phyloP scores from a whole-genome alignment of 1,284 basidiomycete genomes.

The Apiotrichum mycotoxinovorans region DNA sequence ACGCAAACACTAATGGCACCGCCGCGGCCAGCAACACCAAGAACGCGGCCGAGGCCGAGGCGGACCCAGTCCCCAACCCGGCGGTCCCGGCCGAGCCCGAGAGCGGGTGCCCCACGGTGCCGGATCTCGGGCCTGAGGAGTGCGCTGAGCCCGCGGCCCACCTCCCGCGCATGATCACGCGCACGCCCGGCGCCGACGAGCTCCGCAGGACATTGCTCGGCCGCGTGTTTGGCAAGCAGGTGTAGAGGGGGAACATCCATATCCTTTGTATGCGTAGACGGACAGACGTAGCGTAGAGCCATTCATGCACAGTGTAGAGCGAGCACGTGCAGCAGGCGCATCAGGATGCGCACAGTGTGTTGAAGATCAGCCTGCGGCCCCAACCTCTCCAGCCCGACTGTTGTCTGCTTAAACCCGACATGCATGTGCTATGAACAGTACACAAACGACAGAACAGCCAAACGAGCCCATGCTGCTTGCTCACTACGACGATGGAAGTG shows the following conservation, averaged over 20 bases:
- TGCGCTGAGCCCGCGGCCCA: constrained; percentile 9
- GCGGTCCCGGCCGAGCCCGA: background rate
- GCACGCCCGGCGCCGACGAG: constrained; percentile 39
- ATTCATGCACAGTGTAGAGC: too few relatives aligned
- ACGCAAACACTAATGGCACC: background rate
- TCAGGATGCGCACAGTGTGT: too few relatives aligned
- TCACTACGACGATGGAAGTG: background rate
- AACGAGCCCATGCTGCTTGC: background rate
- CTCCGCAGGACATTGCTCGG: constrained; percentile 36
- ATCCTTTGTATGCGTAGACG: too few relatives aligned
- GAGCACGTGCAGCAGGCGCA: too few relatives aligned
- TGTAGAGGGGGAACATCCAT: background rate
- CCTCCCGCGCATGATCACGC: constrained; percentile 35
- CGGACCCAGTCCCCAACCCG: background rate
- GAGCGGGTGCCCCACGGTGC: constrained; percentile 13
- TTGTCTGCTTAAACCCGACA: background rate
- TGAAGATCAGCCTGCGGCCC: too few relatives aligned
- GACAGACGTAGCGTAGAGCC: too few relatives aligned
- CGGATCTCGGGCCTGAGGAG: constrained; percentile 18
- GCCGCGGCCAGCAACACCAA: background rate
- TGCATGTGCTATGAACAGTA: constrained; percentile 2
- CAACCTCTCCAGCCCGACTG: too few relatives aligned
- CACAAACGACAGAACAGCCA: background rate
- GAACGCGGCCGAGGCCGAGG: background rate
- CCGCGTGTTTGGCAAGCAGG: constrained; percentile 42